A percentile compares a stretch with the other conserved stretches of the same genome.
These are phyloP conservation scores for Anthostomella pinea DNA, from an alignment of 2,329 filamentous ascomycete species.

Conservation along the genomic window DNA sequence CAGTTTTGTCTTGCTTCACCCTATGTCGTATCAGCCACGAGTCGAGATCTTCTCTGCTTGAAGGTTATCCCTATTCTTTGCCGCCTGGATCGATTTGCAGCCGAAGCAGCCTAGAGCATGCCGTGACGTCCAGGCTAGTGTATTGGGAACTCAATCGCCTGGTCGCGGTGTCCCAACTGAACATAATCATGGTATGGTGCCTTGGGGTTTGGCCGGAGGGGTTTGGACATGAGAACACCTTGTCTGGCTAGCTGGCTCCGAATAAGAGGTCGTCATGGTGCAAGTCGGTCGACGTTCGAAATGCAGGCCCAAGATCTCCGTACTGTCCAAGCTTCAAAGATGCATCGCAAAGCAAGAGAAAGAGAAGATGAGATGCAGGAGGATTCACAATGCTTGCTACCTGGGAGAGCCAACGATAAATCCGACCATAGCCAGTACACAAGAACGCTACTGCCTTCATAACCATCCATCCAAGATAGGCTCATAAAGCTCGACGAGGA, in stretches of 20 bases:
- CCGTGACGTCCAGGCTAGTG: not conserved
- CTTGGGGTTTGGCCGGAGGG: constrained; percentile 12
- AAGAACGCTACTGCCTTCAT: constrained; percentile 39
- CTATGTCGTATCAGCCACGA: no score
- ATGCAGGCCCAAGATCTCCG: constrained; percentile 23
- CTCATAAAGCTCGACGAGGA: constrained; percentile 41
- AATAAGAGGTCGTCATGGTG: constrained; percentile 21
- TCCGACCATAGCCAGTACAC: constrained; percentile 35
- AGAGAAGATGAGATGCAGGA: constrained; percentile 16
- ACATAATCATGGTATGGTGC: not conserved
- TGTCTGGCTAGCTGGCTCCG: constrained; percentile 24
- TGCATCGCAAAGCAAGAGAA: constrained; percentile 24
- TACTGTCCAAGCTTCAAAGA: constrained; percentile 21
- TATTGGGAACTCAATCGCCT: not conserved
- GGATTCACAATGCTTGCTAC: constrained; percentile 27
- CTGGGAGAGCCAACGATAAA: constrained; percentile 28
- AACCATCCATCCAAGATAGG: constrained; percentile 47
- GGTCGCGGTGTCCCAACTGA: not conserved
- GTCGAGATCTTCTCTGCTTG: no score
- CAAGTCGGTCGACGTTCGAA: constrained; percentile 25
- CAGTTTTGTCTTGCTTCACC: constrained; percentile 9
- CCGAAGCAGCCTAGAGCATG: not conserved
- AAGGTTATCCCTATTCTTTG: no score
- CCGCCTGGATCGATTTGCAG: constrained; percentile 2
- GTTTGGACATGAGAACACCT: constrained; percentile 22